Percentiles rank a stretch among this genome's conserved stretches.
Evolutionary conservation across 441 rosid genomes (phyloP).

Genomic region (Euphorbia schlechtendalii): DNA sequence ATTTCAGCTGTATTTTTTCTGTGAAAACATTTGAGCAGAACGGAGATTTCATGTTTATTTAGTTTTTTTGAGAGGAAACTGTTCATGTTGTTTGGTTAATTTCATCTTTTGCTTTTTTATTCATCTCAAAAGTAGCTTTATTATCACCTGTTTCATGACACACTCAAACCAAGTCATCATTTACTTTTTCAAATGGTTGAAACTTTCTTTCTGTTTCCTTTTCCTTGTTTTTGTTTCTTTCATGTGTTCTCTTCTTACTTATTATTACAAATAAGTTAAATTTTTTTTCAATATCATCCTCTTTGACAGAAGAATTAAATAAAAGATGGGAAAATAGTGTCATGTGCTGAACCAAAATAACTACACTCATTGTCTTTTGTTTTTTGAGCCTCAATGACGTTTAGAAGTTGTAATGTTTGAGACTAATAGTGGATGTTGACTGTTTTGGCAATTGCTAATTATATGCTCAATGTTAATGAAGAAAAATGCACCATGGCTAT

Average conservation of each 20-base stretch:
- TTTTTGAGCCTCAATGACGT: no score
- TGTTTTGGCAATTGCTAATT: slow-evolving; percentile 5
- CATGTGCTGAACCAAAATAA: not conserved
- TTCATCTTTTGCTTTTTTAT: not conserved
- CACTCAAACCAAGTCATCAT: slow-evolving; percentile 2
- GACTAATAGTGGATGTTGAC: not conserved
- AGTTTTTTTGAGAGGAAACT: not conserved
- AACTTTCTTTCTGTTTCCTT: not conserved
- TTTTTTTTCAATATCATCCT: no score
- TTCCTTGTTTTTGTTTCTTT: not conserved
- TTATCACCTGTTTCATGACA: slow-evolving; percentile 19
- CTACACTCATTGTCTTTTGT: no score
- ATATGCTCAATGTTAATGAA: slow-evolving; percentile 14
- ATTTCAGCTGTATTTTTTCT: not conserved
- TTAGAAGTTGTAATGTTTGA: not conserved
- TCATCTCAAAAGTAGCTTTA: not conserved
- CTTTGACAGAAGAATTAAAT: not conserved
- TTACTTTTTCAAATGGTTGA: slow-evolving; percentile 4
- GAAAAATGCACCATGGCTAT: slow-evolving; percentile 78
- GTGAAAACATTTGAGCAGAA: not conserved
- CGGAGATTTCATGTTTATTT: not conserved
- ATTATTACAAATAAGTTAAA: no score
- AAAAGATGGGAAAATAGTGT: not conserved
- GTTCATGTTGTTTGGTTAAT: not conserved
- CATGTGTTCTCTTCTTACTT: not conserved